These are phyloP conservation scores for Chloranthus sessilifolius DNA, from an alignment of 164 flowering plant species.

Conservation along the genomic window DNA sequence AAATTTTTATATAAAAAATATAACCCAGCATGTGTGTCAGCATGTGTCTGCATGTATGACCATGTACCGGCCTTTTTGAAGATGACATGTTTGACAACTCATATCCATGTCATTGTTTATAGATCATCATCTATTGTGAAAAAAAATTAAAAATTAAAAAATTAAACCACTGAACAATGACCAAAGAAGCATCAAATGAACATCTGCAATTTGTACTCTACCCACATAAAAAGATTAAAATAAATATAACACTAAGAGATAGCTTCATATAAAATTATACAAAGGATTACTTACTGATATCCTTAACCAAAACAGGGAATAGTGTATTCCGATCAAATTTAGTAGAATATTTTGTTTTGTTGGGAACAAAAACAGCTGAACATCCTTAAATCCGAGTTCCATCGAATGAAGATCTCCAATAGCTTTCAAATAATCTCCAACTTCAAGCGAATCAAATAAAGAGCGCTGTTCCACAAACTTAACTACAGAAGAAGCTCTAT, in stretches of 20 bases:
- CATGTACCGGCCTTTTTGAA: no score
- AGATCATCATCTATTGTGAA: no score
- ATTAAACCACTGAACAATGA: neutral
- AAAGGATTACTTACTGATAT: constrained; percentile 43
- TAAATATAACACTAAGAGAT: no score
- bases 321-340: constrained; percentile 73
- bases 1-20: no score
- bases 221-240: neutral
- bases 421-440: constrained; percentile 49
- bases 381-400: constrained; percentile 58
- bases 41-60: no score
- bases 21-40: no score
- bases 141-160: no score
- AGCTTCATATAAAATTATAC: neutral
- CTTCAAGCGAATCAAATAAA: constrained; percentile 44
- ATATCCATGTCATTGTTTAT: no score
- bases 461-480: constrained; percentile 40
- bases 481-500: constrained; percentile 30
- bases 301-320: constrained; percentile 46
- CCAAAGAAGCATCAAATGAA: neutral
- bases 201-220: neutral
- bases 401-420: constrained; percentile 27
- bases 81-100: no score
- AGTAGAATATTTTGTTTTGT: constrained; percentile 48
- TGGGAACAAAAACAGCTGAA: constrained; percentile 52